Conservation (phyloP, 1,284 basidiomycete species). For the Puccinia hordei region DNA sequence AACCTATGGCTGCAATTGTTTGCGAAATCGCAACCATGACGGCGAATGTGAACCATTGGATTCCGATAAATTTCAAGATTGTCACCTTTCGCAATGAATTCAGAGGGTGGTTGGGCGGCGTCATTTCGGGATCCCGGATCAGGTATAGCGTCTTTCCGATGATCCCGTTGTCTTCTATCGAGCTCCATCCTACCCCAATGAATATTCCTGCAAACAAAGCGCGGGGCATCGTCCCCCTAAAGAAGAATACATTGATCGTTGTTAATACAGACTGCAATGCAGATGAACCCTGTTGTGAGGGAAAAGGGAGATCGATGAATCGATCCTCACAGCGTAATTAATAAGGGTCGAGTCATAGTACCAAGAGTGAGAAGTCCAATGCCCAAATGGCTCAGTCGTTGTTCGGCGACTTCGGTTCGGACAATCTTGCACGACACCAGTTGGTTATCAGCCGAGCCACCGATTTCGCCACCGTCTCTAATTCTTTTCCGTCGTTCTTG, state of each 20-base stretch:
- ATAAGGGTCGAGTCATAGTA: constrained; percentile 58
- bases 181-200: constrained; percentile 61
- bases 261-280: background rate
- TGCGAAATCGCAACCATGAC: constrained; percentile 89
- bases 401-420: constrained; percentile 57
- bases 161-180: constrained; percentile 79
- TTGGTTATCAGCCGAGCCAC: constrained; percentile 25
- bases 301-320: constrained; percentile 51
- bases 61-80: constrained; percentile 73
- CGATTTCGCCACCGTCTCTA: background rate
- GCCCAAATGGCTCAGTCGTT: constrained; percentile 57
- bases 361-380: constrained; percentile 58
- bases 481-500: constrained; percentile 49
- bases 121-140: constrained; percentile 71
- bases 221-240: constrained; percentile 52
- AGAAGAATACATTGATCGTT: constrained; percentile 47
- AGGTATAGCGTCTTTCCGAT: constrained; percentile 81
- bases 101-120: constrained; percentile 70
- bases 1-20: constrained; percentile 78
- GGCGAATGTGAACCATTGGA: constrained; percentile 84
- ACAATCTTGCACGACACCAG: constrained; percentile 53
- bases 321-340: constrained; percentile 56
- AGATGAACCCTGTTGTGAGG: constrained; percentile 20
- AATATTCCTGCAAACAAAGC: constrained; percentile 59
- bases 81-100: constrained; percentile 72